Evolutionary conservation across 345 rosid species (phyloP).

Genomic region (Geranium rotundifolium): DNA sequence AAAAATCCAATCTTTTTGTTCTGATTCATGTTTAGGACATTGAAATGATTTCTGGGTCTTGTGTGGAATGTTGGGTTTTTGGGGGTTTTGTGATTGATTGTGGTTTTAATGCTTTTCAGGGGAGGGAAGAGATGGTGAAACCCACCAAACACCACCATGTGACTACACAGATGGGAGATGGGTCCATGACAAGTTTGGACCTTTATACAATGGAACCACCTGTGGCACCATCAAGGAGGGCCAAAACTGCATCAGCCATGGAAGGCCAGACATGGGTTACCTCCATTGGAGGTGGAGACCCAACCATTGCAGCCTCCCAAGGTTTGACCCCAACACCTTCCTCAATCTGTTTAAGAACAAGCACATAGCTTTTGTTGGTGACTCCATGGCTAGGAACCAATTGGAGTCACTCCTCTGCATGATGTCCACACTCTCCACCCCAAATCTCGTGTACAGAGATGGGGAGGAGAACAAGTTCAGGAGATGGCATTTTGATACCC

Average conservation of each 20-base stretch:
- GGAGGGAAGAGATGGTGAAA: constrained; percentile 20
- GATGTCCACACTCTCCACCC: constrained; percentile 46
- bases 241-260: constrained; percentile 74
- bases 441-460: constrained; percentile 42
- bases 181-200: constrained; percentile 59
- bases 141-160: constrained; percentile 22
- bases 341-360: constrained; percentile 47
- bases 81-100: too few relatives aligned
- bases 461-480: constrained; percentile 79
- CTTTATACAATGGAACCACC: constrained; percentile 62
- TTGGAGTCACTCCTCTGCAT: constrained; percentile 83
- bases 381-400: constrained; percentile 97
- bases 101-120: constrained; percentile 20
- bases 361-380: constrained; percentile 83
- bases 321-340: constrained; percentile 64
- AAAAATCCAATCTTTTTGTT: neutral
- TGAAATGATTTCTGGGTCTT: too few relatives aligned
- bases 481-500: constrained; percentile 56
- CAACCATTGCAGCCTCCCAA: constrained; percentile 54
- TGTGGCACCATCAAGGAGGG: constrained; percentile 80
- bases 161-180: constrained; percentile 68
- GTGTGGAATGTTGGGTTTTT: too few relatives aligned
- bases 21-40: neutral
- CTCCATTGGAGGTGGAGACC: constrained; percentile 95
- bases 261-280: constrained; percentile 70